Base-by-base conservation (phyloP, 148 eudicot genomes). In the Talinum fruticosum region DNA sequence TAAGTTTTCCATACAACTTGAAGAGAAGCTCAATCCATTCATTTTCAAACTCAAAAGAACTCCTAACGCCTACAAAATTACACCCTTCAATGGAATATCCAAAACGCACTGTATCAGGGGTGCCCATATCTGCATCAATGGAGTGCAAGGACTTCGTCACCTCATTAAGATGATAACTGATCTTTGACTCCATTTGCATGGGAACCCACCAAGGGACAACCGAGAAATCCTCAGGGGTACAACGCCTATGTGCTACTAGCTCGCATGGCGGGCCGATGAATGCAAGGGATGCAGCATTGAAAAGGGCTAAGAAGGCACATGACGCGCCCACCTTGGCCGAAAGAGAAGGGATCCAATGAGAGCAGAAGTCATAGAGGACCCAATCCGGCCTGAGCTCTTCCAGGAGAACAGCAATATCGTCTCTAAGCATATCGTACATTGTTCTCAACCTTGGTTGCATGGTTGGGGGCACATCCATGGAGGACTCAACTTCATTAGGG, bases 281-380 rank as follows among this genome's bases (percentile, higher is more conserved):
- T 6, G 91, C 83, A 80, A 88, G 72, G 12, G 74, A 66, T 10
- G 93, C 89, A 14, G 96, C 91, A 66, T 80, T 89, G 73, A 91
- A 91, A 15, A 89, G 81, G 28, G 89, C 77, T 5, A 89, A 74
- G 67, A 51, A 91, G 30, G 90, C 93, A 57, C 76, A 69, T 0
- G 85, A 77, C 12, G 87, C 70, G 1, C 86, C 87, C 0, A 85
- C 38, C 18, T 80, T 76, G 12, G 79, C 78, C 2, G 90, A 90
- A 21, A 89, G 10, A 15, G 66, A 18, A 0, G 91, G 93, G 10
- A 89, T 65, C 96, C 96, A 91, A 49, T 87, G 86, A 19, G 93
- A 85, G 21, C 89, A 86, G 64, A 88, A 91, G 74, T 91, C 96
- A 30, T 81, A 88, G 5, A 91, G n/a, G 23, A 91, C 82, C 96